phyloP scores from a whole-genome alignment of 495 filamentous ascomycete species.

The Penicillium roqueforti region DNA sequence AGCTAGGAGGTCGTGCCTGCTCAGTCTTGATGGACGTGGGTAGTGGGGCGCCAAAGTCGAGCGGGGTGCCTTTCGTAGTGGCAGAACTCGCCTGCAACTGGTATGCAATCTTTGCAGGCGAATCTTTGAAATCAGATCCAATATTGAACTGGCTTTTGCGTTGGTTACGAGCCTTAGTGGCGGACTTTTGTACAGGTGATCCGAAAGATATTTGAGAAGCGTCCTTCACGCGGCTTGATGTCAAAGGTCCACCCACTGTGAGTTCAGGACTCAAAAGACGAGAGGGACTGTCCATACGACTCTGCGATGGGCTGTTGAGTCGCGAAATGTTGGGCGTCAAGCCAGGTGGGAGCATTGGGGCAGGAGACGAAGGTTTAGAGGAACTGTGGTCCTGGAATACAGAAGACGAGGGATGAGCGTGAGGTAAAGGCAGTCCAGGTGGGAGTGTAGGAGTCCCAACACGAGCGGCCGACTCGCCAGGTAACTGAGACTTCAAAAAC shows the following conservation, averaged over 20 bases:
- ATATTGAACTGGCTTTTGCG: conserved; percentile 25
- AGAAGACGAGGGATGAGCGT: conserved; percentile 46
- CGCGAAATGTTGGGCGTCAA: conserved; percentile 24
- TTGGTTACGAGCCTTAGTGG: conserved; percentile 28
- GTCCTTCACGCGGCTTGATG: conserved; percentile 30
- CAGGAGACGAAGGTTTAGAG: conserved; percentile 33
- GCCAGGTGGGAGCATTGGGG: conserved; percentile 32
- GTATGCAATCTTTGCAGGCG: conserved; percentile 8
- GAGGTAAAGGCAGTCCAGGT: conserved; percentile 60
- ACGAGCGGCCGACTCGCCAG: conserved; percentile 34
- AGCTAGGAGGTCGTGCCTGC: conserved; percentile 16
- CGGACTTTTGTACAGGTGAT: conserved; percentile 40
- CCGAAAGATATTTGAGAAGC: conserved; percentile 41
- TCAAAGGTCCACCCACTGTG: not conserved
- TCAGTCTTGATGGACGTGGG: conserved; percentile 22
- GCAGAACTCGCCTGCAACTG: conserved; percentile 13
- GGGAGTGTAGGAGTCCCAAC: conserved; percentile 58
- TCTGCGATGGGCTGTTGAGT: conserved; percentile 30
- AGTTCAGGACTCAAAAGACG: conserved; percentile 22
- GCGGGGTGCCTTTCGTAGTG: conserved; percentile 28
- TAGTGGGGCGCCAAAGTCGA: conserved; percentile 32
- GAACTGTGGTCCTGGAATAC: conserved; percentile 35
- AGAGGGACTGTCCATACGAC: conserved; percentile 19
- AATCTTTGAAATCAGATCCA: conserved; percentile 19
- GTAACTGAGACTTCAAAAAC: conserved; percentile 42